Conservation (phyloP, 1,284 basidiomycete genomes). For the Cutaneotrichosporon mucoides region DNA sequence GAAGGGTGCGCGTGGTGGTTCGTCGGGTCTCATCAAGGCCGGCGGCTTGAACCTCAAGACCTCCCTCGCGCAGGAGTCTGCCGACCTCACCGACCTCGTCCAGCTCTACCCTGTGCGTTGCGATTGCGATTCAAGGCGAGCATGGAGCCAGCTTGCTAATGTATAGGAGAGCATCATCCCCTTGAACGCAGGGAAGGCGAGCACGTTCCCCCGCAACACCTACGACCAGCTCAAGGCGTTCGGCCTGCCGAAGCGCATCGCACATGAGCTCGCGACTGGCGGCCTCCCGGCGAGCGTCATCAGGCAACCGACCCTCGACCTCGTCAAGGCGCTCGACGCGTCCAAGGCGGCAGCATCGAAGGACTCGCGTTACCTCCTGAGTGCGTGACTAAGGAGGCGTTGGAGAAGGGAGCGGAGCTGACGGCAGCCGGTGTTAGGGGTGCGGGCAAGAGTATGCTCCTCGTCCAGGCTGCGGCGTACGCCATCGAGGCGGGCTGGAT, state of each 20-base stretch:
- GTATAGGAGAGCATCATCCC: slow-evolving; percentile 26
- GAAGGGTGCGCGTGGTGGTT: background rate
- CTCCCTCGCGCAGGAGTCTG: slow-evolving; percentile 22
- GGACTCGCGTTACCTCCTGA: slow-evolving; percentile 9
- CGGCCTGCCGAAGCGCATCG: slow-evolving; percentile 38
- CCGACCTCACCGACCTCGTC: slow-evolving; percentile 32
- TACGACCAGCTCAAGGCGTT: slow-evolving; percentile 34
- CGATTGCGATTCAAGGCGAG: background rate
- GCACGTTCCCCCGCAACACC: slow-evolving; percentile 29
- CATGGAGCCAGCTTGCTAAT: background rate
- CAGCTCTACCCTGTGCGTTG: slow-evolving; percentile 32
- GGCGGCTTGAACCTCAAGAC: slow-evolving; percentile 24
- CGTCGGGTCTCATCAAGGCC: slow-evolving; percentile 9
- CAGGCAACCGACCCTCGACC: slow-evolving; percentile 40
- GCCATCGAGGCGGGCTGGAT: slow-evolving; percentile 70
- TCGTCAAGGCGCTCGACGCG: slow-evolving; percentile 30
- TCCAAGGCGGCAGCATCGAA: slow-evolving; percentile 17
- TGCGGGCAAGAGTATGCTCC: slow-evolving; percentile 75
- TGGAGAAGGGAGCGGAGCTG: background rate
- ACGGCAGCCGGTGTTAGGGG: slow-evolving; percentile 61
- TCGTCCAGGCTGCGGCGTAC: slow-evolving; percentile 76
- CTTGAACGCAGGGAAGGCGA: slow-evolving; percentile 32
- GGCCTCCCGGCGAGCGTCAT: slow-evolving; percentile 37
- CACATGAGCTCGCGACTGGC: slow-evolving; percentile 32
- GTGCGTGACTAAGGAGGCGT: background rate